Base-by-base conservation (phyloP, 1,139 yeast genomes). In the Candida glucosophila region DNA sequence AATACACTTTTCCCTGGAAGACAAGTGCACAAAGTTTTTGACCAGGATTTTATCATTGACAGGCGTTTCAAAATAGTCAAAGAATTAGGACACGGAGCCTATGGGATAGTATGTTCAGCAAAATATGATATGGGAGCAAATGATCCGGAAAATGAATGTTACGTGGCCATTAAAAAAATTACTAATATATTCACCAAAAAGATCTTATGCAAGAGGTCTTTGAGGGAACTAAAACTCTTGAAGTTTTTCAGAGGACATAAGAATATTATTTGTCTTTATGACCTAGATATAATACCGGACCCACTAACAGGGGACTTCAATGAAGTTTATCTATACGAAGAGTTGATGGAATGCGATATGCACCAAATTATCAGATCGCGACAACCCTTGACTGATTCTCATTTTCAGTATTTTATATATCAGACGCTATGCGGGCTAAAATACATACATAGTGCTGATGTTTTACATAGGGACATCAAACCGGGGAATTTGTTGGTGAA, bases 311-410 rank as follows among this genome's bases (percentile, higher is more conserved):
- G 77, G 4, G 75, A 73, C 34, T 88, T 88, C 60, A 86, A 88
- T 52, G 98, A 93, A 44, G 71, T 90, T 9, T 90, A 90, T 40
- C 62, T 90, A 5, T 90, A 90, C 46, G 97, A 90, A 52, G 96
- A 88, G 52, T 60, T 86, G 39, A 86, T 90, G 96, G 98, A 90
- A 52, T 90, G 97, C 55, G 98, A 90, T 51, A 78, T 90, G 83
- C 96, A 88, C 49, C 97, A 90, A 51, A 90, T 90, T 44, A 90
- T 90, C 33, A 67, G 94, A 40, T 83, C 95, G 3, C 86, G 88
- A 15, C 98, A 90, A 53, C 86, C 95, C 1, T 65, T 90, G 41
- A 86, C 97, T 1, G 97, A 90, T 49, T 83, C 88, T 20, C 98
- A 90, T 51, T 88, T 82, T 54, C 98, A 90, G 54, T 77, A 85